Base-by-base conservation (phyloP, 2,329 filamentous ascomycete species). In the Penicillium sp. region DNA sequence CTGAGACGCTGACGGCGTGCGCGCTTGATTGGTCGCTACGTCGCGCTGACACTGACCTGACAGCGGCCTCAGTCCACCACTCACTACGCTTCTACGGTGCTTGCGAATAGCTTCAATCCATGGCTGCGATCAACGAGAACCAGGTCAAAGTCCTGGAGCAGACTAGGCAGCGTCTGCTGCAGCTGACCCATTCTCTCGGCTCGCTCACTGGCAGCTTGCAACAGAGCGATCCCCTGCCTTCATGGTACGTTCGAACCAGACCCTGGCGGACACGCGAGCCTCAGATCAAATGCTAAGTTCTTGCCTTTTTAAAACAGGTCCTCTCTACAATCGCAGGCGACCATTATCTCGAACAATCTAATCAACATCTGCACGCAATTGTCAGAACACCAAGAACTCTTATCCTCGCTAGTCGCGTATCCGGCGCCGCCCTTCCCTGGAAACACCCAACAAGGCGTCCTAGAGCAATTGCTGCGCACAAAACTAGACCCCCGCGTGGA, bases 401-500 rank as follows among this genome's bases (percentile, higher is more conserved):
- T 95, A 60, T 81, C 80, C 56, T 83, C 84, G 55, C 80, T 90
- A 52, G 87, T 89, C 61, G 83, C 89, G 21, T 90, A 89, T 67
- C 91, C 91, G 0, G 84, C 86, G 12, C 88, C 90, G 2, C 85
- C 86, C 69, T 94, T 83, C 72, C 91, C 84, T 4, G 87, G 84
- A 38, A 86, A 82, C 63, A 86, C 81, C 5, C 85, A 90, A 69
- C 74, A 69, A 1, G 66, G 68, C 49, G 79, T 90, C 3, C 79
- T 93, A 1, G 79, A 83, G 24, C 83, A 87, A 64, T 78, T 96
- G 2, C 77, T 95, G 30, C 86, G 90, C 40, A 95, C 94, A 74
- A 94, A 94, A 69, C 81, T 91, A 49, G 90, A 94, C 63, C 89
- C 90, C 0, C 80, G 83, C 23, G 85, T 91, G 18, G 89, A 92